phyloP scores from a whole-genome alignment of 441 rosid genomes.

The Arabidopsis lyrata region DNA sequence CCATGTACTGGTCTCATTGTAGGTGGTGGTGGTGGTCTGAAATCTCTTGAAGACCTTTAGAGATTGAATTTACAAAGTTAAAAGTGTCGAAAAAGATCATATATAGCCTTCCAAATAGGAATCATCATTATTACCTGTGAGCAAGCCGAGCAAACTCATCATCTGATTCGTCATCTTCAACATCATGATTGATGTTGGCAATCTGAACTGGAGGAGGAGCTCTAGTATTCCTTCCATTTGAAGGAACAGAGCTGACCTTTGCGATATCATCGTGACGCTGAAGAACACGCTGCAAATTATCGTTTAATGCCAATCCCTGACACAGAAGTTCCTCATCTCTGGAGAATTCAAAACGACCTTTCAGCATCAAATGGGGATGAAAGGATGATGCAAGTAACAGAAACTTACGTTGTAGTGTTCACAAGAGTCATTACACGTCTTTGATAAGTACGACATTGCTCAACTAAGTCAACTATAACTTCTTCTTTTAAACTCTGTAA shows the following conservation, averaged over 20 bases:
- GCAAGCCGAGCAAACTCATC: constrained; percentile 86
- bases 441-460: constrained; percentile 90
- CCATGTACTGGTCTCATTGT: constrained; percentile 63
- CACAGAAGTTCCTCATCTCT: constrained; percentile 86
- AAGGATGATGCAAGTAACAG: neutral
- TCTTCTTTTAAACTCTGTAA: constrained; percentile 87
- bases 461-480: constrained; percentile 89
- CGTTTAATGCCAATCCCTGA: constrained; percentile 86
- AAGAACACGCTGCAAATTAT: constrained; percentile 87
- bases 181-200: constrained; percentile 67
- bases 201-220: constrained; percentile 57
- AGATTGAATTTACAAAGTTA: constrained; percentile 9
- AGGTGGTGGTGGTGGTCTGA: constrained; percentile 69
- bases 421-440: constrained; percentile 84
- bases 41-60: constrained; percentile 74
- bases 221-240: constrained; percentile 21
- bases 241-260: constrained; percentile 55
- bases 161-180: constrained; percentile 83
- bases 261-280: constrained; percentile 77
- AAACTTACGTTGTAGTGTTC: constrained; percentile 70
- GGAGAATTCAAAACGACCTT: constrained; percentile 33
- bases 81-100: neutral
- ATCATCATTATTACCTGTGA: constrained; percentile 66
- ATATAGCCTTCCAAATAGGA: constrained; percentile 3
- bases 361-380: constrained; percentile 7